Base-by-base conservation (phyloP, 2,329 filamentous ascomycete species). In the Xylaria sp. region DNA sequence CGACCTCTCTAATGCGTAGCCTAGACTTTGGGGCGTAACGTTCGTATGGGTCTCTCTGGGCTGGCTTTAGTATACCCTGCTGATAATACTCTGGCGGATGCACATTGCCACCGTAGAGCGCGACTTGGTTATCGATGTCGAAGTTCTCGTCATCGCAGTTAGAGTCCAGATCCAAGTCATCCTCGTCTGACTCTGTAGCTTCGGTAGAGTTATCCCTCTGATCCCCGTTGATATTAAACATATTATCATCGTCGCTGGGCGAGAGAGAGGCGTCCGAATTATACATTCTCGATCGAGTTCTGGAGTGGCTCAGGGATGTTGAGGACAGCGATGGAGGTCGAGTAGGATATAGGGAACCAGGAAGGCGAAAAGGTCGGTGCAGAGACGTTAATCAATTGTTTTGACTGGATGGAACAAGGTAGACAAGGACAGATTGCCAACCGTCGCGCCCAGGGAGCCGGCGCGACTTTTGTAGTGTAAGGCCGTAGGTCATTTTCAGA, bases 21-120 rank as follows among this genome's bases (percentile, higher is more conserved):
- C n/a, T n/a, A n/a, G n/a, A n/a, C n/a, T n/a, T n/a, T n/a, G n/a
- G n/a, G n/a, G n/a, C n/a, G n/a, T n/a, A n/a, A n/a, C n/a, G n/a
- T n/a, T n/a, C n/a, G n/a, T n/a, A n/a, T n/a, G n/a, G n/a, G n/a
- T n/a, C n/a, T n/a, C n/a, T n/a, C n/a, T n/a, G n/a, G n/a, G n/a
- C n/a, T n/a, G n/a, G n/a, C n/a, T n/a, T n/a, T n/a, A n/a, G n/a
- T n/a, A n/a, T n/a, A n/a, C n/a, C 64, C 23, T 65, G 41, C 33
- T 51, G 57, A 48, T 72, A 75, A 61, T 73, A 75, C 43, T 73
- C 66, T 13, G 55, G 64, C 28, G 68, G 66, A 58, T 72, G 41
- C 20, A 64, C 20, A 59, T 75, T 74, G 13, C 71, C 67, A 18
- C 52, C 51, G 41, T 72, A 74, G 58, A 75, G 66, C 60, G 62